Conservation (phyloP, 768 basidiomycete genomes). For the Leccinum longicurvipes region DNA sequence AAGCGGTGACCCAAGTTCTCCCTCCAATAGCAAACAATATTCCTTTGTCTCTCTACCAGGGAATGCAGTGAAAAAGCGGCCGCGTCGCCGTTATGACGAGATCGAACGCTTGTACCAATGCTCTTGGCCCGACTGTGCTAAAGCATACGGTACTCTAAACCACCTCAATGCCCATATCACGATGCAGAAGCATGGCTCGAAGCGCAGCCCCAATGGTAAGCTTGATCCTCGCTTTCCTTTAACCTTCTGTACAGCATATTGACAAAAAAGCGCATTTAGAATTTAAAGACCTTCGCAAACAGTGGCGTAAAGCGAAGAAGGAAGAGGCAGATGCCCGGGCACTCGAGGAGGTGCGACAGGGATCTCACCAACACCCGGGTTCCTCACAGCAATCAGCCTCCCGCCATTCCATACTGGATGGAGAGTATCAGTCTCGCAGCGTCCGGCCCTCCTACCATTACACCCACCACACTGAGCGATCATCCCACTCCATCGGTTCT, state of each 20-base stretch:
- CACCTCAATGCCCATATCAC: constrained; percentile 97
- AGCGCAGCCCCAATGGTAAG: constrained; percentile 87
- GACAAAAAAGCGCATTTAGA: constrained; percentile 45
- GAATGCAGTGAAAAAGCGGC: constrained; percentile 78
- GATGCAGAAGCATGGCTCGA: constrained; percentile 96
- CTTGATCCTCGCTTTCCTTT: constrained; percentile 1
- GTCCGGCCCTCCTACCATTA: constrained; percentile 22
- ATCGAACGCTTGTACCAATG: constrained; percentile 93
- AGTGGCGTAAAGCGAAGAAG: constrained; percentile 94
- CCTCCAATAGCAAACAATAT: constrained; percentile 63
- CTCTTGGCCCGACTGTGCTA: constrained; percentile 72
- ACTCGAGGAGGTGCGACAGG: constrained; percentile 14
- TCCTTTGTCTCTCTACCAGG: constrained; percentile 81
- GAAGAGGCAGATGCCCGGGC: constrained; percentile 43
- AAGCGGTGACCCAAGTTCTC: constrained; percentile 26
- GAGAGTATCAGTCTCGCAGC: constrained; percentile 18
- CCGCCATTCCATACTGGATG: constrained; percentile 27
- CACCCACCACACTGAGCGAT: constrained; percentile 25
- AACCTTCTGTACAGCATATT: background rate
- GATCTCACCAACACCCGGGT: constrained; percentile 17
- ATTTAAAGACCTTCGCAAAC: constrained; percentile 96
- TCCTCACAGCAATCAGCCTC: constrained; percentile 20
- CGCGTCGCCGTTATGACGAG: constrained; percentile 87
- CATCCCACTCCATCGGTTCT: constrained; percentile 6
- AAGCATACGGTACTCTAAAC: constrained; percentile 92